A percentile compares a stretch with the other conserved stretches of the same genome.
phyloP scores from a whole-genome alignment of 208 protist species.

The Sergeia podlipaevii region DNA sequence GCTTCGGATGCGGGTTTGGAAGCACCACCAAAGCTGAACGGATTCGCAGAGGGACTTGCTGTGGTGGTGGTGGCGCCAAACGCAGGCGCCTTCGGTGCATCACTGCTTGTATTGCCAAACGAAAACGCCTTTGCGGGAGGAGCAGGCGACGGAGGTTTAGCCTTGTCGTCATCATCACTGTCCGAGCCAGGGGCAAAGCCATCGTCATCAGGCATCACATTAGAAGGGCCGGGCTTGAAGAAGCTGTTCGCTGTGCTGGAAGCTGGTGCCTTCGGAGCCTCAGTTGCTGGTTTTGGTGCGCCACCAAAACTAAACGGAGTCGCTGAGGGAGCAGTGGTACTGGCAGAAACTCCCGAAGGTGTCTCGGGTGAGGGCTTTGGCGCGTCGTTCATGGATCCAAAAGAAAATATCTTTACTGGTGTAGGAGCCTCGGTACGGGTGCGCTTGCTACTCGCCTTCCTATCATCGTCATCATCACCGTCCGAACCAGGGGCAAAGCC shows the following conservation, averaged over 20 bases:
- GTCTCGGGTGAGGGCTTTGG: too few species aligned
- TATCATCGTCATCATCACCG: slow-evolving; percentile 37
- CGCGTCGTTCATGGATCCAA: too few species aligned
- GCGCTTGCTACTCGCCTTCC: too few species aligned
- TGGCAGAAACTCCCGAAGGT: too few species aligned
- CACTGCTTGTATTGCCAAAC: slow-evolving; percentile 7
- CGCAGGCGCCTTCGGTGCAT: slow-evolving; percentile 12
- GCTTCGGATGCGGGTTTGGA: too few species aligned
- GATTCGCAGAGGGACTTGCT: neutral
- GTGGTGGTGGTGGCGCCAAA: slow-evolving; percentile 5
- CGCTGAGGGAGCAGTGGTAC: neutral
- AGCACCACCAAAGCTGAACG: slow-evolving; percentile 1
- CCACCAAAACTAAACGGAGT: too few species aligned
- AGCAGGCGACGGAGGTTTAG: neutral
- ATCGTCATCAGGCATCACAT: slow-evolving; percentile 52
- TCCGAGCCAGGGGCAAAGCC: slow-evolving; percentile 64
- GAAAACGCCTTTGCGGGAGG: slow-evolving; percentile 16
- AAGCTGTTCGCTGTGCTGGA: slow-evolving; percentile 25
- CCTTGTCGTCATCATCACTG: slow-evolving; percentile 40
- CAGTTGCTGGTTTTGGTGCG: too few species aligned
- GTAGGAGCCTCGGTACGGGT: too few species aligned
- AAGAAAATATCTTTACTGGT: too few species aligned
- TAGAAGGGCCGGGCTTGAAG: slow-evolving; percentile 46
- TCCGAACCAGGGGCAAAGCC: slow-evolving; percentile 52
- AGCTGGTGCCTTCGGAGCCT: neutral